Percentiles rank a stretch among this genome's conserved stretches.
phyloP scores from a whole-genome alignment of 116 monocot genomes.

The Posidonia oceanica region DNA sequence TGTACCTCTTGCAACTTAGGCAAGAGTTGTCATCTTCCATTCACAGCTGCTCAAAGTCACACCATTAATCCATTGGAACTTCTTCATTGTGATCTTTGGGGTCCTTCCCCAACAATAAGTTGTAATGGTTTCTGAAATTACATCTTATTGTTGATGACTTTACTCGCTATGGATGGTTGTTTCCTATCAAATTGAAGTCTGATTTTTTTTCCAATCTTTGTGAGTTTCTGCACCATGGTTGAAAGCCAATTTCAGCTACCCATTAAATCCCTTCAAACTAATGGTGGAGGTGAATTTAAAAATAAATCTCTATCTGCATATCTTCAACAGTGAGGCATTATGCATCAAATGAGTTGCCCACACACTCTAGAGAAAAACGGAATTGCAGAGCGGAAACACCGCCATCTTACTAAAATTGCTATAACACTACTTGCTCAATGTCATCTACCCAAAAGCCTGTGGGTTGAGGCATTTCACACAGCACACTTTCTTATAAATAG shows the following conservation, averaged over 20 bases:
- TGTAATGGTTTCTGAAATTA: neutral
- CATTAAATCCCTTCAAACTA: neutral
- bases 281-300: neutral
- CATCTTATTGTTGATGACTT: neutral
- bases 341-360: neutral
- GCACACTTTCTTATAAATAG: neutral
- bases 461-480: neutral
- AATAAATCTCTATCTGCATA: neutral
- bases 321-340: neutral
- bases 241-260: neutral
- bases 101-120: too few species aligned
- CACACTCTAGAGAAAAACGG: constrained; percentile 5
- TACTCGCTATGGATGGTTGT: neutral
- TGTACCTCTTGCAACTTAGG: neutral
- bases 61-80: neutral
- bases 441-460: neutral
- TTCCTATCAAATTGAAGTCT: neutral
- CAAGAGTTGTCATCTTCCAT: neutral
- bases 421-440: neutral
- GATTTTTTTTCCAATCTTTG: neutral
- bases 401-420: neutral
- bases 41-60: neutral
- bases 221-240: neutral
- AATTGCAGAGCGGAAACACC: neutral
- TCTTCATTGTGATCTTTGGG: neutral